A percentile compares a stretch with the other conserved stretches of the same genome.
These are phyloP conservation scores for Dioscorea cayenensis DNA, from an alignment of 116 monocot genomes.

Conservation along the genomic window DNA sequence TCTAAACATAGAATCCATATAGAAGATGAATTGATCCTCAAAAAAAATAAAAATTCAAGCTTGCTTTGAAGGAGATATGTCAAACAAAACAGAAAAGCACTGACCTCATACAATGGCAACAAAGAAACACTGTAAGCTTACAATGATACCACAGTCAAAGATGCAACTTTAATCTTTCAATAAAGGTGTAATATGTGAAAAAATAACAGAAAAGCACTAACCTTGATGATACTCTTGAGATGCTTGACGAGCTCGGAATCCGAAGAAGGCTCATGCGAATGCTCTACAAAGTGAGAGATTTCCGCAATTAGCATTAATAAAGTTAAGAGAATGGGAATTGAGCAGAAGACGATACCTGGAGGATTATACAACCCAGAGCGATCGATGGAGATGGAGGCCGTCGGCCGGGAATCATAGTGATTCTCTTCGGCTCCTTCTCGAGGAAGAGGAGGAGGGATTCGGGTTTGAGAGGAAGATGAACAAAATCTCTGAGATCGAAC, in stretches of 20 bases:
- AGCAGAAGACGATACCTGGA: conserved; percentile 30
- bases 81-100: no score
- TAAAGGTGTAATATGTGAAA: neutral
- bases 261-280: conserved; percentile 49
- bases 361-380: conserved; percentile 77
- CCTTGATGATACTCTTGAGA: conserved; percentile 95
- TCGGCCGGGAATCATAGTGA: conserved; percentile 9
- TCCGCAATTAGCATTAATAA: neutral
- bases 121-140: neutral
- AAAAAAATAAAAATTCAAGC: no score
- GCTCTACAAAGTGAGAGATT: conserved; percentile 36
- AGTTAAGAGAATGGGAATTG: neutral
- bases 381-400: conserved; percentile 52
- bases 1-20: neutral
- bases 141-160: neutral
- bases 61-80: no score
- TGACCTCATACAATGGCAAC: no score
- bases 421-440: conserved; percentile 12
- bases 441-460: conserved; percentile 8
- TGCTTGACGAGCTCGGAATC: conserved; percentile 81
- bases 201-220: neutral
- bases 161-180: neutral
- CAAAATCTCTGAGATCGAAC: conserved; percentile 7
- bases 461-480: conserved; percentile 15
- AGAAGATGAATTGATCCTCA: neutral